A percentile compares a stretch with the other conserved stretches of the same genome.
Conservation (phyloP, 192 early-diverging fungal genomes). For the Coemansia asiatica region DNA sequence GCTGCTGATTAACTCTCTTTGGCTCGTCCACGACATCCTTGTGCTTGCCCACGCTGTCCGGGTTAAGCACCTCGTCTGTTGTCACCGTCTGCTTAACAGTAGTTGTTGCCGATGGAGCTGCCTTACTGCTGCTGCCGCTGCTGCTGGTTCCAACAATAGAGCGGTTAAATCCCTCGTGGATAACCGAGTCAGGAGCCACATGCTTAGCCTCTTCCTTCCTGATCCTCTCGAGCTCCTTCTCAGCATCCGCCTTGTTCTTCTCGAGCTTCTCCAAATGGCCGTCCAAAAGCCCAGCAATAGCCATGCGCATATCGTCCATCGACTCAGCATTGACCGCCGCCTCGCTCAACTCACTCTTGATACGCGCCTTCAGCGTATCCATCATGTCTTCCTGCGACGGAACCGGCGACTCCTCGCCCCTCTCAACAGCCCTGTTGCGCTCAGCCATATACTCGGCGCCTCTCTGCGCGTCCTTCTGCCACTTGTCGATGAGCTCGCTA, state of each 20-base stretch:
- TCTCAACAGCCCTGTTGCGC: slow-evolving; percentile 22
- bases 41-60: slow-evolving; percentile 30
- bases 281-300: slow-evolving; percentile 40
- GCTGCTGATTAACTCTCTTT: slow-evolving; percentile 5
- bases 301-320: slow-evolving; percentile 32
- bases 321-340: slow-evolving; percentile 24
- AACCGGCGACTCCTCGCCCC: slow-evolving; percentile 21
- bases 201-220: slow-evolving; percentile 66
- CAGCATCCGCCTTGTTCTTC: slow-evolving; percentile 32
- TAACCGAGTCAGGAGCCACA: slow-evolving; percentile 68
- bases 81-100: slow-evolving; percentile 58
- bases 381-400: slow-evolving; percentile 56
- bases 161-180: slow-evolving; percentile 64
- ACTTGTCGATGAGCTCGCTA: slow-evolving; percentile 14
- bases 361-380: slow-evolving; percentile 51
- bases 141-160: slow-evolving; percentile 56
- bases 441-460: slow-evolving; percentile 53
- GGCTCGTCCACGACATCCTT: slow-evolving; percentile 11
- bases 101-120: slow-evolving; percentile 15
- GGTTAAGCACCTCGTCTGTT: slow-evolving; percentile 69
- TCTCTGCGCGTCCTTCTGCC: slow-evolving; percentile 34
- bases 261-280: slow-evolving; percentile 48
- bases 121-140: slow-evolving; percentile 43
- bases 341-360: slow-evolving; percentile 42
- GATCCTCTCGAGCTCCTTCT: slow-evolving; percentile 59